Base-by-base conservation (phyloP, 208 protist genomes). In the Trypanosoma congolense region DNA sequence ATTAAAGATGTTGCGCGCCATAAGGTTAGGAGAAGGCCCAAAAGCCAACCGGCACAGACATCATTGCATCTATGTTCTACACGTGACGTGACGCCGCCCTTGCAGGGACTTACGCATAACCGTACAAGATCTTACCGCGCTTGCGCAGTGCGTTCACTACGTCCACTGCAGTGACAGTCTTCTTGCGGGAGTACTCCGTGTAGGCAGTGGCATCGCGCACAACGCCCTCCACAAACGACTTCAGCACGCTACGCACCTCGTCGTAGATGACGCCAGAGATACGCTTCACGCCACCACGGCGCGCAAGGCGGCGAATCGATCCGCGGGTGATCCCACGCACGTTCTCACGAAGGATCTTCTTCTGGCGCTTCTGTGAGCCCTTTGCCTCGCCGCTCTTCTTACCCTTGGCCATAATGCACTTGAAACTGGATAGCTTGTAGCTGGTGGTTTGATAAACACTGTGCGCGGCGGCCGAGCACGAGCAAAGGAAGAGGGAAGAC, bases 231-330 rank as follows among this genome's bases (percentile, higher is more conserved):
- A 38, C 33, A 0, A 38, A 38, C 12, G 33, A 38, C 33, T 38
- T 38, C 12, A 38, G 33, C 33, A 38, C 33, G 12, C 33, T 12
- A 38, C 33, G 33, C 33, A 38, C 33, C 33, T 38, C 33, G 33
- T 38, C 33, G 33, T 38, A 38, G 33, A 38, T 38, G 12, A 38
- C 33, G 33, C 33, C 33, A 38, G 33, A 38, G 33, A 38, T 38
- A 12, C 33, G 33, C 12, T 38, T 38, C 33, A 38, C 33, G 6
- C 33, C 33, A 38, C 33, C 33, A 38, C 33, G 33, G 33, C 33
- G 33, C 9, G 33, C 33, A 12, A 38, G 33, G 33, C 33, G 33
- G 33, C 33, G 33, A 12, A 38, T 38, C 9, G 33, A 38, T 16
- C 33, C 33, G 33, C 33, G 33, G 33, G 33, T 38, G 33, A 38